Base-by-base conservation (phyloP, 2,329 filamentous ascomycete genomes). In the Ceratocystis albifundus region DNA sequence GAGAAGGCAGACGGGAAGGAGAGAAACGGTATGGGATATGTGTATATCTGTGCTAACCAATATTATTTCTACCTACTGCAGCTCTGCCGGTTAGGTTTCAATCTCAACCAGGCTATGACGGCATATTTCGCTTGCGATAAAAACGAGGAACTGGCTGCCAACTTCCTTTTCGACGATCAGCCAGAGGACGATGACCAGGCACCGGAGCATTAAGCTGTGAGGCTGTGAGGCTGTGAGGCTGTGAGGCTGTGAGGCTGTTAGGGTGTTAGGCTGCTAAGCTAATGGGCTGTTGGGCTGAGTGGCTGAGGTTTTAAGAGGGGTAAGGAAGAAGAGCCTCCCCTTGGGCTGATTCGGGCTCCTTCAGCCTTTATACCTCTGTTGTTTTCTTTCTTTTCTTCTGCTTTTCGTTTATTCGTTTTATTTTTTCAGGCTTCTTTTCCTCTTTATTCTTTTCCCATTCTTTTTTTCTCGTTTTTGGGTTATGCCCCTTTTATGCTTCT, bases 71-170 rank as follows among this genome's bases (percentile, higher is more conserved):
- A 12, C 12, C 10, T n/a, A 12, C 10, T 44, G 15, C 70, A 96
- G 89, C 81, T 99, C 73, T 96, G 90, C 78, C 88, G 89, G 70
- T 86, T 99, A 57, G 94, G 94, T 45, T 99, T 99, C 75, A 86
- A 93, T 72, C 87, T 92, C 68, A 91, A 97, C 71, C 85, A 91
- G 71, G 94, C 94, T 64, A 96, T 97, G 71, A 93, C 99, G 78
- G 94, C 94, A 30, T 99, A 97, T 79, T 99, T 99, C 75, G 94
- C 94, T 44, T 99, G 94, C 76, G 94, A 99, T 77, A 99, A 97
- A 84, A 97, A 99, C 76, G 94, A 99, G 78, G 94, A 99, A 77
- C 82, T 99, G 64, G 94, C 94, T 0, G 94, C 94, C 70, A 99
- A 99, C 78, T 97, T 96, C 77, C 81, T 99, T 68, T 99, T 99